Percentiles rank a stretch among this genome's conserved stretches.
phyloP scores from a whole-genome alignment of 2,329 filamentous ascomycete species.

The Periconia macrospinosa region DNA sequence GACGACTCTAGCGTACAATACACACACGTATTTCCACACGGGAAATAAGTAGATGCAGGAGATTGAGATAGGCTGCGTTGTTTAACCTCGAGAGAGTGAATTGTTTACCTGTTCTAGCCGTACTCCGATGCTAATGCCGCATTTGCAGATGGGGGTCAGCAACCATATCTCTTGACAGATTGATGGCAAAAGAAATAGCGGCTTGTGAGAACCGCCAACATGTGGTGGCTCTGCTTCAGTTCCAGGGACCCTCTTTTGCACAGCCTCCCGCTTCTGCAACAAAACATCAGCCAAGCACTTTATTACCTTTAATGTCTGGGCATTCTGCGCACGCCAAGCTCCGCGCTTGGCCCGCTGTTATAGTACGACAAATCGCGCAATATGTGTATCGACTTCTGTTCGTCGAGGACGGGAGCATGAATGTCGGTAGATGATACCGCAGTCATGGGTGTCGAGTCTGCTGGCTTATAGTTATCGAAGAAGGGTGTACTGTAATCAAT shows the following conservation, averaged over 20 bases:
- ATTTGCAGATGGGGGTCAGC: too few species aligned
- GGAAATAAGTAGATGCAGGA: too few species aligned
- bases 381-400: neutral
- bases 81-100: too few species aligned
- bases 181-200: too few species aligned
- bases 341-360: constrained; percentile 1
- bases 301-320: neutral
- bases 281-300: neutral
- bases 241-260: neutral
- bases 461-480: neutral
- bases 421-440: neutral
- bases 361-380: neutral
- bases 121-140: too few species aligned
- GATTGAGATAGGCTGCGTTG: too few species aligned
- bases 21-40: too few species aligned
- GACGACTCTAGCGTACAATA: too few species aligned
- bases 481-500: neutral
- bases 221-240: too few species aligned
- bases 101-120: too few species aligned
- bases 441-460: neutral
- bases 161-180: too few species aligned
- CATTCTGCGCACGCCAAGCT: neutral
- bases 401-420: neutral
- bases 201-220: too few species aligned
- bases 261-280: constrained; percentile 1